phyloP scores from a whole-genome alignment of 768 basidiomycete species.

The Russula lepida region DNA sequence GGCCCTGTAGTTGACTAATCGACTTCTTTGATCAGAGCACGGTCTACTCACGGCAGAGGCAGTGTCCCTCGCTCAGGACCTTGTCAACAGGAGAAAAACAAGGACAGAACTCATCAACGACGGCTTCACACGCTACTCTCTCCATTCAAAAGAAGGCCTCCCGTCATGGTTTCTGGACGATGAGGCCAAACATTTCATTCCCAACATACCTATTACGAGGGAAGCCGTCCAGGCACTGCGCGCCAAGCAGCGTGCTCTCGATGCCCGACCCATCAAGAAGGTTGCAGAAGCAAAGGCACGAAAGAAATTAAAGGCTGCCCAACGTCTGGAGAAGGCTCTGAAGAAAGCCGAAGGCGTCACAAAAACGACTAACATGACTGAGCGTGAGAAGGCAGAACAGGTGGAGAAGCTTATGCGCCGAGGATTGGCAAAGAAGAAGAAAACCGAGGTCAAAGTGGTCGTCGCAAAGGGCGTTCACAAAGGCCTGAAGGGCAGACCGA shows the following conservation, averaged over 20 bases:
- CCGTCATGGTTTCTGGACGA: constrained; percentile 98
- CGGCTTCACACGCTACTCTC: constrained; percentile 90
- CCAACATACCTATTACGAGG: constrained; percentile 94
- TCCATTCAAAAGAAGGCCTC: constrained; percentile 85
- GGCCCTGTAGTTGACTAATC: neutral
- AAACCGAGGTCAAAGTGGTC: constrained; percentile 75
- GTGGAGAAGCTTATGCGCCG: constrained; percentile 89
- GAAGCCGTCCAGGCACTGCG: constrained; percentile 83
- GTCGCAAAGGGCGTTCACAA: constrained; percentile 88
- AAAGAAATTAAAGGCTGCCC: constrained; percentile 85
- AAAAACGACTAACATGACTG: constrained; percentile 81
- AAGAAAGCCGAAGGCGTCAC: constrained; percentile 95
- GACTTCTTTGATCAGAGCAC: constrained; percentile 43
- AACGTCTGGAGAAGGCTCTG: constrained; percentile 82
- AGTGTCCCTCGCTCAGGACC: constrained; percentile 79
- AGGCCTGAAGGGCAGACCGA: constrained; percentile 87
- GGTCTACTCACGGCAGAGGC: constrained; percentile 86
- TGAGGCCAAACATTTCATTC: constrained; percentile 85
- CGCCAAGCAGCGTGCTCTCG: constrained; percentile 85
- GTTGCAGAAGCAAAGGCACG: constrained; percentile 96
- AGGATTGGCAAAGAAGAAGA: constrained; percentile 62
- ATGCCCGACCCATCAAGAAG: constrained; percentile 98
- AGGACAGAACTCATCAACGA: constrained; percentile 86
- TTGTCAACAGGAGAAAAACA: constrained; percentile 86
- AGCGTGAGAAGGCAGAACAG: constrained; percentile 88